phyloP scores from a whole-genome alignment of 768 basidiomycete genomes.

The Jaapia argillacea region DNA sequence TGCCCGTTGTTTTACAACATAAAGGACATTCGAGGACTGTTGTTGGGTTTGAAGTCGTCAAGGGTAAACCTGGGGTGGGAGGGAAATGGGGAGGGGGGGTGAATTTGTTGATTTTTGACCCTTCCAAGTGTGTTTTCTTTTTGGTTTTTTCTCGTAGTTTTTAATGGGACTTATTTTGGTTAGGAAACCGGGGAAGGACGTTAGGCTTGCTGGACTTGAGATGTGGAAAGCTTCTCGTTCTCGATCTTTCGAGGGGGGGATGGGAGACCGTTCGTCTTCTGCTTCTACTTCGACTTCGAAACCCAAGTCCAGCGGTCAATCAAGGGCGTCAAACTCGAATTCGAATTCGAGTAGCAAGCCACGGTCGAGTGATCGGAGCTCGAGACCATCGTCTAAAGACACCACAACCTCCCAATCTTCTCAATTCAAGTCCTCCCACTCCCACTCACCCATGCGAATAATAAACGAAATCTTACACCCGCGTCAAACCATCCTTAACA shows the following conservation, averaged over 20 bases:
- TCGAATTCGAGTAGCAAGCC: no score
- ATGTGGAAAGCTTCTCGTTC: not conserved
- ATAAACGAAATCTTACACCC: no score
- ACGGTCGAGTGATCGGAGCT: no score
- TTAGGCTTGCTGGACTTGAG: constrained; percentile 14
- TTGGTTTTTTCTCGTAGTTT: not conserved
- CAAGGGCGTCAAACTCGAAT: no score
- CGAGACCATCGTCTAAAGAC: no score
- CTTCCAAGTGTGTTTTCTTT: constrained; percentile 39
- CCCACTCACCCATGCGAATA: no score
- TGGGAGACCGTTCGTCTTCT: not conserved
- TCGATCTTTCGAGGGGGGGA: not conserved
- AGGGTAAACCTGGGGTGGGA: no score
- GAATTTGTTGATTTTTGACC: constrained; percentile 72
- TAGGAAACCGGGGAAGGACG: constrained; percentile 8
- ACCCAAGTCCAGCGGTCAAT: not conserved
- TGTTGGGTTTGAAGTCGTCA: constrained; percentile 65
- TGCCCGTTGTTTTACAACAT: constrained; percentile 81
- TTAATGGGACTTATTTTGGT: constrained; percentile 4
- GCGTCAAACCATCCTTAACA: no score
- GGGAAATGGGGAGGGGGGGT: constrained; percentile 35
- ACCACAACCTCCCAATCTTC: no score
- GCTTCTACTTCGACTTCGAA: not conserved
- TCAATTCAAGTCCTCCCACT: no score
- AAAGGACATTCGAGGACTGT: constrained; percentile 82